These are phyloP conservation scores for Garcileccinum viscosum DNA, from an alignment of 1,284 basidiomycete species.

Conservation along the genomic window DNA sequence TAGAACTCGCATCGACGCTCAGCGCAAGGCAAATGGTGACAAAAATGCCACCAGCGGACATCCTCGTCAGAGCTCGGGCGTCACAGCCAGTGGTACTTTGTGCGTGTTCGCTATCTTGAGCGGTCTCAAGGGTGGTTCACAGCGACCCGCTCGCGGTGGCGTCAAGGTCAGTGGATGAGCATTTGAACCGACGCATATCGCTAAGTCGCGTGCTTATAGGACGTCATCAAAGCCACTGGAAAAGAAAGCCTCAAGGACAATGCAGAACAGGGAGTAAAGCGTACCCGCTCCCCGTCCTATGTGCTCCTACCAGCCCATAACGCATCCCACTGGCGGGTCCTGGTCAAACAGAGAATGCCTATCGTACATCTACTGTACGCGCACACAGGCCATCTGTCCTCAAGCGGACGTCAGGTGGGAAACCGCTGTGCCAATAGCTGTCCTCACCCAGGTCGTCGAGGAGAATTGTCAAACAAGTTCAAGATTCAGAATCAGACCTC, in stretches of 20 bases:
- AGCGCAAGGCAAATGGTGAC: conserved; percentile 69
- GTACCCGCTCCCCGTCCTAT: conserved; percentile 66
- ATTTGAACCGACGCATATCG: conserved; percentile 5
- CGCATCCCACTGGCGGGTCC: conserved; percentile 73
- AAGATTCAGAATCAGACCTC: conserved; percentile 41
- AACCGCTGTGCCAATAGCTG: conserved; percentile 45
- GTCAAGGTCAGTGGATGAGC: conserved; percentile 62
- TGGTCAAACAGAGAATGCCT: conserved; percentile 50
- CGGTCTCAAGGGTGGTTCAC: conserved; percentile 50
- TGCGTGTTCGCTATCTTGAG: conserved; percentile 58
- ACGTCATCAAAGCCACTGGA: conserved; percentile 33
- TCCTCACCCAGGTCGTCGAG: conserved; percentile 39
- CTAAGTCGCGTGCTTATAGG: conserved; percentile 33
- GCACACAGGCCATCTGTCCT: conserved; percentile 42
- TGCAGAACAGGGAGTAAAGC: conserved; percentile 62
- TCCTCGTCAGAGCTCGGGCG: conserved; percentile 61
- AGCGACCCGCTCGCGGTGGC: conserved; percentile 72
- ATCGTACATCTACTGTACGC: conserved; percentile 45
- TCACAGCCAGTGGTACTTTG: conserved; percentile 48
- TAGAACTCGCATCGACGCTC: conserved; percentile 48
- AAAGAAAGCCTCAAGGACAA: conserved; percentile 56
- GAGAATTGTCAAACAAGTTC: conserved; percentile 57
- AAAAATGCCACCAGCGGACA: conserved; percentile 76
- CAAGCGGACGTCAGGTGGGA: conserved; percentile 51
- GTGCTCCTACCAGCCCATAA: conserved; percentile 61